Percentiles rank a stretch among this genome's conserved stretches.
Conservation (phyloP, 306 rosid genomes). For the Quercus alba region DNA sequence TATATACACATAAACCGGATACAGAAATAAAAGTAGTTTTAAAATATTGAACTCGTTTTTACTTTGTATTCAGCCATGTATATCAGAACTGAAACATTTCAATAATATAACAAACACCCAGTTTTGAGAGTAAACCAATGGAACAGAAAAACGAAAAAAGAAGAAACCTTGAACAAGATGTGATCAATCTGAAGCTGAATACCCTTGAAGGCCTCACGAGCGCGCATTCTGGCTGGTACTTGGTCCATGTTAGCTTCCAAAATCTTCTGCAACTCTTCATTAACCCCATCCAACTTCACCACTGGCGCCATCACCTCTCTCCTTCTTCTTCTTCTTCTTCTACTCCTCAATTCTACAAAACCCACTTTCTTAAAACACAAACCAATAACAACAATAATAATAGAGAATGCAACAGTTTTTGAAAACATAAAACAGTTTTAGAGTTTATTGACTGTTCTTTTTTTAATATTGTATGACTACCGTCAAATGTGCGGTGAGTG, state of each 20-base stretch:
- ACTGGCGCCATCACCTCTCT: conserved; percentile 37
- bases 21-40: too few relatives aligned
- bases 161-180: conserved; percentile 65
- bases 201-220: conserved; percentile 75
- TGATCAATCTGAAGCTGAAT: conserved; percentile 83
- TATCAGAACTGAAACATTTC: background rate
- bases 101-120: background rate
- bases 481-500: conserved; percentile 3
- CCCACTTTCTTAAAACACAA: background rate
- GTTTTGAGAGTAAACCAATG: background rate
- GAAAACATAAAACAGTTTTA: background rate
- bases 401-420: background rate
- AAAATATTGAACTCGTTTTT: too few relatives aligned
- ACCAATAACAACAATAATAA: background rate
- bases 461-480: background rate
- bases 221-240: conserved; percentile 70
- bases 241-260: conserved; percentile 63
- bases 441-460: background rate
- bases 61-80: too few relatives aligned
- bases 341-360: conserved; percentile 26
- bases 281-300: conserved; percentile 48
- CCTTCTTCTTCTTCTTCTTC: conserved; percentile 13
- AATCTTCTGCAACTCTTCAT: conserved; percentile 53
- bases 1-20: too few relatives aligned
- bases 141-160: background rate